Evolutionary conservation across 306 rosid genomes (phyloP), one percentile per base, ranked within the genome.

Genomic region (Medicago ruthenica): DNA sequence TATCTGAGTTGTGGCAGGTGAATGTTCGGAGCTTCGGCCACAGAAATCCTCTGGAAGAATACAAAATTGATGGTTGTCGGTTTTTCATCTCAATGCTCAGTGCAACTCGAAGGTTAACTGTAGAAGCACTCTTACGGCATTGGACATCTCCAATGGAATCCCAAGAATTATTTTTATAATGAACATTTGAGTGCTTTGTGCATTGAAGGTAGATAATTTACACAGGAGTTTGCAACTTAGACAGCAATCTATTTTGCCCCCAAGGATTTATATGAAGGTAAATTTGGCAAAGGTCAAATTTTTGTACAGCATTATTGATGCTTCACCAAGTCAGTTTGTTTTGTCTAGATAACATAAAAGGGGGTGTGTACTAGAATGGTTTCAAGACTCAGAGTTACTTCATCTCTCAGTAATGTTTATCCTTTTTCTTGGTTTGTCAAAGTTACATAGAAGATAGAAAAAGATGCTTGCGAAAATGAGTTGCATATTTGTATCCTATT

Each of bases 21-120:
- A 95, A 95, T 16, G 89, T 92, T 74, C 87, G 97, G 89, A 90
- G 96, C 88, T 95, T 92, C 16, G 98, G 98, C 84, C 98, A 95
- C 76, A 87, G 98, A 82, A 92, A 95, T 85, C 97, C 98, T 82
- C 89, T 95, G 59, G 97, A 95, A 81, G 98, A 92, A 84, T 95
- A 95, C 84, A 95, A 94, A 83, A 94, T 94, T 71, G 98, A 95
- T 74, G 98, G 98, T 41, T 95, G 96, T 73, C 91, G 96, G 64
- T 95, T 92, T 87, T 95, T 92, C 87, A 95, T 95, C 82, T 92
- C 98, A 7, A 92, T 95, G 97, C 98, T 95, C 24, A 89, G 98
- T 78, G 93, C 97, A 78, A 95, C 97, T n/a, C 85, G 97, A 67
- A 86, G 97, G 81, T 73, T 95, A 53, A 95, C 97, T 31, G 96